Conservation (phyloP, 2,329 filamentous ascomycete species). For the Cylindrodendrum hubeiense region DNA sequence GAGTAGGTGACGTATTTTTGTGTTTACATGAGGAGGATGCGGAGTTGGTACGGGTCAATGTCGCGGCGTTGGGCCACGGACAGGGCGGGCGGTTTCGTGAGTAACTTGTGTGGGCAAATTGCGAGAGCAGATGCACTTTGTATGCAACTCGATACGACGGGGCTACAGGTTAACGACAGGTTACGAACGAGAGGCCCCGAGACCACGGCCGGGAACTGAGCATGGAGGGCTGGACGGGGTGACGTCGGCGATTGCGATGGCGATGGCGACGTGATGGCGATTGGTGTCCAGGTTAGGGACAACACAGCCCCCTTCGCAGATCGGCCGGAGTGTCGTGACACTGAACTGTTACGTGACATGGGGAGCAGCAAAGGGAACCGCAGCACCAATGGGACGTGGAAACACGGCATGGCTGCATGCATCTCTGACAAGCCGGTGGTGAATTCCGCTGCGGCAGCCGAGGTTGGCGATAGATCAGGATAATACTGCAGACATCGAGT, state of each 20-base stretch:
- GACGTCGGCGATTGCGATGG: background rate
- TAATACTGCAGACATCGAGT: background rate
- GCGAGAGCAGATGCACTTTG: too few species aligned
- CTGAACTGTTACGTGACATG: slow-evolving; percentile 22
- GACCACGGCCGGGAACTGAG: background rate
- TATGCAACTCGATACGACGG: background rate
- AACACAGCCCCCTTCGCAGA: slow-evolving; percentile 15
- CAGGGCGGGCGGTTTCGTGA: too few species aligned
- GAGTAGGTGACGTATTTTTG: too few species aligned
- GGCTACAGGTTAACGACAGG: background rate
- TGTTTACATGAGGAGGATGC: background rate
- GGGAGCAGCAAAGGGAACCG: background rate
- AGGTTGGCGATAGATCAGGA: background rate
- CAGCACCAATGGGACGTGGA: background rate
- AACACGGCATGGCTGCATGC: background rate
- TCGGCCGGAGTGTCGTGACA: background rate
- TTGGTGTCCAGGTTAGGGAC: background rate
- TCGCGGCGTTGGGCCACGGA: background rate
- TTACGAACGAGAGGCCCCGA: background rate
- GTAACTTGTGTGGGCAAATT: too few species aligned
- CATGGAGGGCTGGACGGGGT: background rate
- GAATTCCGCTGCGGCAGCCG: background rate
- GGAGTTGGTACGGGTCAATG: background rate
- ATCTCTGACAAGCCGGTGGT: background rate
- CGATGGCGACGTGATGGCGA: background rate